A percentile compares a stretch with the other conserved stretches of the same genome.
Evolutionary conservation across 2,329 filamentous ascomycete species (phyloP).

Genomic region (Tolypocladium ovalisporum): DNA sequence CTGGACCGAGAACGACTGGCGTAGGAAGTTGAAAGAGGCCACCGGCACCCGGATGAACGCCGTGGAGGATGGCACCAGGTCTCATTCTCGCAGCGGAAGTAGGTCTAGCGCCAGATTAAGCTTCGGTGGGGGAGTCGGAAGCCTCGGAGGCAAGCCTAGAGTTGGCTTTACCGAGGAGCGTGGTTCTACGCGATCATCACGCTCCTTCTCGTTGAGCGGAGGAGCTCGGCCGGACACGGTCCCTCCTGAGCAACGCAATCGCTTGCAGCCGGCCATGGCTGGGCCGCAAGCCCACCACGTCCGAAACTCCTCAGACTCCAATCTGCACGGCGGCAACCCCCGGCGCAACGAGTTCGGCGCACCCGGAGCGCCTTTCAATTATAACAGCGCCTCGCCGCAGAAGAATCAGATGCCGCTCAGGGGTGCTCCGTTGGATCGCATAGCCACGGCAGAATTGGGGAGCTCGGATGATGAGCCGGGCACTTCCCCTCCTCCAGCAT

Average conservation of each 20-base stretch:
- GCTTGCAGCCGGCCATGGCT: conserved; percentile 21
- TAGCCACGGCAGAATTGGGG: conserved; percentile 37
- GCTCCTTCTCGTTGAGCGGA: conserved; percentile 37
- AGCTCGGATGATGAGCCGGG: conserved; percentile 46
- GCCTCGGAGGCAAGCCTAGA: conserved; percentile 23
- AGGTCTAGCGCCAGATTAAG: conserved; percentile 47
- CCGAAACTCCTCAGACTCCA: conserved; percentile 38
- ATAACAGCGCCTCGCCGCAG: conserved; percentile 16
- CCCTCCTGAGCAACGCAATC: conserved; percentile 31
- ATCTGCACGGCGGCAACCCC: conserved; percentile 11
- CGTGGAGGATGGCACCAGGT: conserved; percentile 37
- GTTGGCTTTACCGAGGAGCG: conserved; percentile 50
- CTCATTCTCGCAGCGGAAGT: conserved; percentile 43
- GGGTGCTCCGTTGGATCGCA: conserved; percentile 30
- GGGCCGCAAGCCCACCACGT: conserved; percentile 23
- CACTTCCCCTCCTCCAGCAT: conserved; percentile 23
- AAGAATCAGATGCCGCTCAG: conserved; percentile 24
- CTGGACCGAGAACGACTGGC: conserved; percentile 87
- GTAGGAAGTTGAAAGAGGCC: conserved; percentile 76
- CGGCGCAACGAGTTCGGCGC: conserved; percentile 12
- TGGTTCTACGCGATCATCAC: conserved; percentile 37
- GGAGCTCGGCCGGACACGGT: conserved; percentile 39
- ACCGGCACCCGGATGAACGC: conserved; percentile 69
- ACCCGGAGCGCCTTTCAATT: conserved; percentile 13
- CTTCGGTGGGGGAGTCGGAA: conserved; percentile 21